Conservation (phyloP, 768 basidiomycete species). For the Suillus ampliporus region DNA sequence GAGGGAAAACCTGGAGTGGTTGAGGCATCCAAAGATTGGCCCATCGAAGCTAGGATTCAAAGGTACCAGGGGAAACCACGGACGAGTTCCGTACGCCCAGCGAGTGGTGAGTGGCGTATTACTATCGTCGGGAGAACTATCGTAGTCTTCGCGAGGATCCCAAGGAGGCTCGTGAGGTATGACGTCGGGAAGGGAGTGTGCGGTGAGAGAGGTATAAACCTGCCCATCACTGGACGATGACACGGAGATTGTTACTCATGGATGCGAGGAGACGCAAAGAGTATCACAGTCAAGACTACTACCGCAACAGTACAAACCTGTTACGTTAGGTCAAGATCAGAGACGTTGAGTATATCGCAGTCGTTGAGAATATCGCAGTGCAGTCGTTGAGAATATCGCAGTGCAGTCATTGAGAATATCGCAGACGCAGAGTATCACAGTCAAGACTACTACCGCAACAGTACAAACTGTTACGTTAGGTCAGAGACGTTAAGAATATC, state of each 20-base stretch:
- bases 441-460: no score
- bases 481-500: background rate
- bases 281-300: no score
- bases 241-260: background rate
- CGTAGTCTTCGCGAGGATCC: background rate
- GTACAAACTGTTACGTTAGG: no score
- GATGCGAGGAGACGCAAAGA: background rate
- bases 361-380: no score
- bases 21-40: slow-evolving; percentile 2
- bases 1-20: background rate
- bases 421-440: no score
- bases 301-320: no score
- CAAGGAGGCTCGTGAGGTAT: background rate
- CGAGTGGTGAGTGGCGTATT: background rate
- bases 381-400: no score
- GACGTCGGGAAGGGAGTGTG: background rate
- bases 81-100: background rate
- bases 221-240: background rate
- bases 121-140: background rate
- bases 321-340: no score
- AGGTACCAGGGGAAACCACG: slow-evolving; percentile 1
- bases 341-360: no score
- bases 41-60: background rate
- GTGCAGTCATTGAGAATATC: no score
- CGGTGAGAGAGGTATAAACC: background rate